Base-by-base conservation (phyloP, 169 alveolate genomes). In the Eimeria acervulina region DNA sequence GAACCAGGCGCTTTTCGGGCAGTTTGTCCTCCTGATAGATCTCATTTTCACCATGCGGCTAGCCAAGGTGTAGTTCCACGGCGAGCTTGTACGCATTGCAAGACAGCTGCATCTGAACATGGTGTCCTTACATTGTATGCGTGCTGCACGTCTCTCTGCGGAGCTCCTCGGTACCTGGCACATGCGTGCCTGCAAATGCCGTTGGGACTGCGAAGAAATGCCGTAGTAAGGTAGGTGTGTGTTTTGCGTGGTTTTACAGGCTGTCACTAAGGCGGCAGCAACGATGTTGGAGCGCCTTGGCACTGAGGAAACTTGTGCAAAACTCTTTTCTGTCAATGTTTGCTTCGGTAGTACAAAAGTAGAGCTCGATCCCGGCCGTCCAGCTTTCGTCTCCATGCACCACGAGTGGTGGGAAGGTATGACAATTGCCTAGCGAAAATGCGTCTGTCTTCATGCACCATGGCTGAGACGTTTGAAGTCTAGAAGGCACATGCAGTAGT, bases 381-480 rank as follows among this genome's bases (percentile, higher is more conserved):
- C 80, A 19, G 94, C 87, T 17, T 94, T 83, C 26, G 78, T 81
- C 38, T 88, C 93, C 26, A 81, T 89, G 78, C 94, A 80, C 33
- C 87, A 61, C 61, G 96, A 94, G 36, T 89, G 88, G 78, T 94
- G 96, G 96, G 94, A 94, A 12, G 96, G 96, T 91, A 51, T n/a
- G 83, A 13, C 31, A 36, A 33, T 51, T 36, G 47, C 33, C 31
- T 72, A 28, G 28, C 13, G 3, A 36, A 36, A 36, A 31, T 21
- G 31, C 15, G 4, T 31, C n/a, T 52, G n/a, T 0, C 42, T 44
- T 38, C 47, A 80, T 2, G 44, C 90, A 17, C 33, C 40, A 44
- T 15, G 21, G n/a, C 4, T 44, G 76, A 55, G 80, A 51, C 28
- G 59, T 36, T 36, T 31, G 51, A n/a, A 0, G 40, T 28, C 33